Base-by-base conservation (phyloP, 257 asterid species). In the Petunia axillaris region DNA sequence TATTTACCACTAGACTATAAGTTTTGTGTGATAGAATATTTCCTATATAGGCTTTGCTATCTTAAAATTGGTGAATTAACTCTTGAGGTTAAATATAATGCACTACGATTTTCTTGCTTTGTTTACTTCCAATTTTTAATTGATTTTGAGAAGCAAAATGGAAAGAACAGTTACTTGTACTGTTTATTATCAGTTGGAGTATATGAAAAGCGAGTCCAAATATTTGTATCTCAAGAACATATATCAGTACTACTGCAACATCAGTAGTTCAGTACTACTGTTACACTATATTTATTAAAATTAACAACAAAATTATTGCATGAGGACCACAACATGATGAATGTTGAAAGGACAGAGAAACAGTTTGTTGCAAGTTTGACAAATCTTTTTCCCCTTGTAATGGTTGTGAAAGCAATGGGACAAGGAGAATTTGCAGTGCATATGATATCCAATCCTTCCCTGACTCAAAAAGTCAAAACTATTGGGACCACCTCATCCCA, bases 401-500 rank as follows among this genome's bases (percentile, higher is more conserved):
- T 36, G 68, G 4, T 38, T 63, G 55, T 4, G 57, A 43, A 43
- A 68, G 76, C n/a, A n/a, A 68, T 43, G n/a, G 37, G 57, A 68
- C 76, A 44, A 8, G 57, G 55, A 39, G 76, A 68, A 68, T 68
- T 68, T 43, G 53, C 76, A 68, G 40, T 68, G 15, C 55, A 67
- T 67, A 43, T 43, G 15, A 43, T 15, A 67, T 36, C n/a, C 68
- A 63, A 63, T 63, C n/a, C 43, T 63, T 63, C n/a, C n/a, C 68
- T 63, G n/a, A 63, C 76, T 25, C 76, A 16, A 68, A 25, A 43
- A 68, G 76, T 68, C 76, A 68, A 68, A 68, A 68, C 15, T 43
- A 43, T 4, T 43, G 76, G 76, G 76, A 68, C 57, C 76, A 68
- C 54, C 52, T 8, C 14, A 68, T 11, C 25, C 25, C 25, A 25